Evolutionary conservation across 345 rosid species (phyloP).

Genomic region (Garcia nutans): DNA sequence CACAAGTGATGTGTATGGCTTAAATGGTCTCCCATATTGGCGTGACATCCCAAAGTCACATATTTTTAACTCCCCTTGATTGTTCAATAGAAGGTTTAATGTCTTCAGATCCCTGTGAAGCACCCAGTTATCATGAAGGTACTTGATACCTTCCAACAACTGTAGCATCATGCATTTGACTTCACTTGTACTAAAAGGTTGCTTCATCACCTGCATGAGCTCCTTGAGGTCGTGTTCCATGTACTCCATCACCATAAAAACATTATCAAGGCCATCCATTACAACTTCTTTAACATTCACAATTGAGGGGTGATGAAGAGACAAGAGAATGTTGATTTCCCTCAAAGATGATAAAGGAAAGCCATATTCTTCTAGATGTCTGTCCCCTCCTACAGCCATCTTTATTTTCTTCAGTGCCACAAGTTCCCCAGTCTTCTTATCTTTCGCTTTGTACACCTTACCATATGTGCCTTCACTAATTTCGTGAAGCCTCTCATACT

Average conservation of each 20-base stretch:
- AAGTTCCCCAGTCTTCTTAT: constrained; percentile 59
- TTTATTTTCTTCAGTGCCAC: constrained; percentile 88
- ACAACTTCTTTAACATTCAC: constrained; percentile 84
- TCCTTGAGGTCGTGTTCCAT: constrained; percentile 83
- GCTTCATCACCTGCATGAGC: constrained; percentile 64
- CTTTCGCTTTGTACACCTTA: constrained; percentile 72
- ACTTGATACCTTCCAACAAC: constrained; percentile 70
- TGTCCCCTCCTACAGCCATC: constrained; percentile 20
- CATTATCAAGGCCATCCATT: constrained; percentile 55
- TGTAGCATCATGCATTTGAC: constrained; percentile 89
- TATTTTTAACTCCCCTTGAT: constrained; percentile 69
- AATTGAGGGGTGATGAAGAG: constrained; percentile 68
- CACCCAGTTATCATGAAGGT: constrained; percentile 93
- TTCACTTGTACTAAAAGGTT: constrained; percentile 79
- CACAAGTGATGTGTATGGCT: constrained; percentile 78
- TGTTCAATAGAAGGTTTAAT: constrained; percentile 79
- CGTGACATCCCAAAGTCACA: constrained; percentile 92
- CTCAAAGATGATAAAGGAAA: constrained; percentile 80
- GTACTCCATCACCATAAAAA: constrained; percentile 93
- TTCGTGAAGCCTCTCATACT: constrained; percentile 70
- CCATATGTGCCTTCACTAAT: constrained; percentile 90
- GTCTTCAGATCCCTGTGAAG: constrained; percentile 91
- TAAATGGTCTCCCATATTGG: constrained; percentile 76
- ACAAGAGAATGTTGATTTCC: constrained; percentile 80
- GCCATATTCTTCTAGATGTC: constrained; percentile 44